phyloP scores from a whole-genome alignment of 1,139 yeast species.

The Lodderomyces orthopsilosis region DNA sequence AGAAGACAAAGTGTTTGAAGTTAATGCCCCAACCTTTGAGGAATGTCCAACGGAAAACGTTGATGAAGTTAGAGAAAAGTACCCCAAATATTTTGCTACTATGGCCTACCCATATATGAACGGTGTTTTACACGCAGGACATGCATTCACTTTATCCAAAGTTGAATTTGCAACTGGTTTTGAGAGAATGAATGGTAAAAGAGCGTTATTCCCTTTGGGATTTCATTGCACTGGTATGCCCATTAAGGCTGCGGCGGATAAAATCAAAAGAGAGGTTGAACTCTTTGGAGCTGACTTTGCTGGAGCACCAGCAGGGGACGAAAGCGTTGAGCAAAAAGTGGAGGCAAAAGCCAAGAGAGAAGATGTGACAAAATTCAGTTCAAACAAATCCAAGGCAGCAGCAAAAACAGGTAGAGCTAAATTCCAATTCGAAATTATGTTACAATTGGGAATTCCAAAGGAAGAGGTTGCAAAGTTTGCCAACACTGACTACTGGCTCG shows the following conservation, averaged over 20 bases:
- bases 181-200: slow-evolving; percentile 91
- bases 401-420: slow-evolving; percentile 94
- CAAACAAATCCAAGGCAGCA: slow-evolving; percentile 88
- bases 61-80: slow-evolving; percentile 71
- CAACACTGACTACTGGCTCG: slow-evolving; percentile 85
- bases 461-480: slow-evolving; percentile 86
- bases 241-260: slow-evolving; percentile 94
- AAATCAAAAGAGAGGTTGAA: slow-evolving; percentile 88
- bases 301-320: slow-evolving; percentile 61
- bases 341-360: slow-evolving; percentile 47
- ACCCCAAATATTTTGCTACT: slow-evolving; percentile 86
- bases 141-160: slow-evolving; percentile 91
- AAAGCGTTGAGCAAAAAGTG: slow-evolving; percentile 31
- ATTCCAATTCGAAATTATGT: slow-evolving; percentile 94
- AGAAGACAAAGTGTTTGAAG: slow-evolving; percentile 79
- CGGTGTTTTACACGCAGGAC: slow-evolving; percentile 98
- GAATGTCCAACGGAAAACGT: slow-evolving; percentile 55
- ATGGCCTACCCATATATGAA: slow-evolving; percentile 99
- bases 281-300: slow-evolving; percentile 81
- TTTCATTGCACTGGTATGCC: slow-evolving; percentile 99
- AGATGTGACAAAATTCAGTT: slow-evolving; percentile 86
- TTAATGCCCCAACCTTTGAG: slow-evolving; percentile 77
- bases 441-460: slow-evolving; percentile 82
- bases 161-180: slow-evolving; percentile 92
- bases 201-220: slow-evolving; percentile 93